These are phyloP conservation scores for Symbiodinium pilosum DNA, from an alignment of 73 alveolate genomes.

Conservation along the genomic window DNA sequence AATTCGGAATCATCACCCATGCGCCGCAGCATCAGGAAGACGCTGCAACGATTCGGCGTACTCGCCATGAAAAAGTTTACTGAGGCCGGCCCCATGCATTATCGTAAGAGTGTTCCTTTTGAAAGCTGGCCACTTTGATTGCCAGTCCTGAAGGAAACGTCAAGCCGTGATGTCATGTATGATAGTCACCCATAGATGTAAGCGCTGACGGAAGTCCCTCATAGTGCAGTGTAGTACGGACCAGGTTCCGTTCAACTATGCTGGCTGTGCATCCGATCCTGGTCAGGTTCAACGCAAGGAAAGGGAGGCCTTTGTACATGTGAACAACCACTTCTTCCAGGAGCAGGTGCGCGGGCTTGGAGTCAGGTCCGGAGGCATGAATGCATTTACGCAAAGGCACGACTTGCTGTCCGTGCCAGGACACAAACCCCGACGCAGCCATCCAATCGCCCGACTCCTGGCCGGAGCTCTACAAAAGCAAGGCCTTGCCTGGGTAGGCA, in stretches of 20 bases:
- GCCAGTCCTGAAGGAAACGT: no score
- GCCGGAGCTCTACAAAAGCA: conserved; percentile 62
- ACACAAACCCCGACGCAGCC: conserved; percentile 36
- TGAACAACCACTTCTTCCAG: conserved; percentile 11
- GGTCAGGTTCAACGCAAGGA: background rate
- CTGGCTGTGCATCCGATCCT: background rate
- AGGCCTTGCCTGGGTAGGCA: background rate
- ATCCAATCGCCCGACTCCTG: conserved; percentile 17
- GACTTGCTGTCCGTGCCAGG: conserved; percentile 13
- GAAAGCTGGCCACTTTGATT: no score
- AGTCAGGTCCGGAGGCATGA: no score
- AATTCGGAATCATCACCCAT: no score
- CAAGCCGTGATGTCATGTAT: no score
- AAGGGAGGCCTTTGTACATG: background rate
- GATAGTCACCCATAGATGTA: no score
- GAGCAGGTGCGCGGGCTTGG: background rate
- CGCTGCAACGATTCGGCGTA: conserved; percentile 25
- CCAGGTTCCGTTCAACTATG: no score
- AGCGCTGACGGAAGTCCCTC: background rate
- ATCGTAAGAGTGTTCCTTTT: no score
- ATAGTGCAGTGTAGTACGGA: no score
- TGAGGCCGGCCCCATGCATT: background rate
- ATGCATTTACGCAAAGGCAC: no score
- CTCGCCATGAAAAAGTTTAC: conserved; percentile 25
- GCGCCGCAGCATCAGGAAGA: background rate